Base-by-base conservation (phyloP, 148 eudicot species). In the Mesembryanthemum crystallinum region DNA sequence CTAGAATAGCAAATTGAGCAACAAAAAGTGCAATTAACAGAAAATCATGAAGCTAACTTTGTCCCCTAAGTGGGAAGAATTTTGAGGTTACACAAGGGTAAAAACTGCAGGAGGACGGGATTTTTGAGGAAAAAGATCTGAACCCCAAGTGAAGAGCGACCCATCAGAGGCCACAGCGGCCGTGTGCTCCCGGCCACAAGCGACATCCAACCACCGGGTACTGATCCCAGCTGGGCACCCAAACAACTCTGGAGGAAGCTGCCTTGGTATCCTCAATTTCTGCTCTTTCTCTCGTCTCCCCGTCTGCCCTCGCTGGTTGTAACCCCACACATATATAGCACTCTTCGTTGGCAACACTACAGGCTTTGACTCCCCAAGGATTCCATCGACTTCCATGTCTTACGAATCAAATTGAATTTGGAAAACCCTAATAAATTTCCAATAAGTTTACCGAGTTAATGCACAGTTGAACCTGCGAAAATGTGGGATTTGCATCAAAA, bases 121-220 rank as follows among this genome's bases (percentile, higher is more conserved):
- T 67, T 63, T 72, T 66, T 74, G 77, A 69, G 66, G 69, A 29
- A 78, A 81, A 72, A 80, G 82, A 77, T 83, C 82, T 75, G 79
- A 85, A 95, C 97, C 99, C 99, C 99, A 95, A 60, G 97, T 92
- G 83, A 88, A 95, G 43, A 95, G 96, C 20, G 91, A 92, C 8
- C 97, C 99, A 72, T 95, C 94, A 66, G 99, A 95, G 42, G 96
- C 89, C 43, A 89, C 90, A 35, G 92, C 92, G 0, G 97, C 96
- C 12, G 98, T 94, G 84, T 94, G 98, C 79, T 94, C 98, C 8
- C 96, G 88, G 63, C 98, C 98, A 84, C 98, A 95, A 55, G 97
- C 87, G 27, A 95, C 85, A 77, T 95, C 97, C 76, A 92, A 77
- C 99, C 97, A 95, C 23, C 92, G 86, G 24, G 92, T 84, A 76